Evolutionary conservation across 768 basidiomycete species (phyloP).

Genomic region (Auricularia cornea): DNA sequence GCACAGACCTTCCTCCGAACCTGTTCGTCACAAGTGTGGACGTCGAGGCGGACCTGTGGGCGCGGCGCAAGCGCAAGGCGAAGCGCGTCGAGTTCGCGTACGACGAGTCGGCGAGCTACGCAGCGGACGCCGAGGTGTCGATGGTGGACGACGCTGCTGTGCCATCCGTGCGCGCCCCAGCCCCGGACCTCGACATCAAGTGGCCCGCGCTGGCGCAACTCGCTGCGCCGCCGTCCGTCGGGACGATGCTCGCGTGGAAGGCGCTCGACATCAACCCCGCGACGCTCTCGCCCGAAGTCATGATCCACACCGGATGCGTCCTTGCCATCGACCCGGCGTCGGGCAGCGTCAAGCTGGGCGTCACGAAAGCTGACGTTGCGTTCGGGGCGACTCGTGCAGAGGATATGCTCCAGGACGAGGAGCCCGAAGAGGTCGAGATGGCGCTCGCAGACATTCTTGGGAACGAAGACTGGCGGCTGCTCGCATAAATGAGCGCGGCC

Average conservation of each 20-base stretch:
- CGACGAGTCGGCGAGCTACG: constrained; percentile 15
- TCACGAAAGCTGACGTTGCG: constrained; percentile 16
- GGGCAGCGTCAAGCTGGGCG: constrained; percentile 14
- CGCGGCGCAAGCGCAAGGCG: constrained; percentile 6
- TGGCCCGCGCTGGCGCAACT: not conserved
- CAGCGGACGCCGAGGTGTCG: constrained; percentile 16
- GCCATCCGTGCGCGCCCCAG: not conserved
- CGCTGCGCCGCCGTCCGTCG: not conserved
- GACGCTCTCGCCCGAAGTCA: constrained; percentile 51
- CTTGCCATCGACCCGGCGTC: constrained; percentile 15
- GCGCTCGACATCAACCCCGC: constrained; percentile 51
- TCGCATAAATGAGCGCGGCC: no score
- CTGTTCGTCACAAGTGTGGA: constrained; percentile 68
- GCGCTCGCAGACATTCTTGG: not conserved
- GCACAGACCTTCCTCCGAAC: constrained; percentile 47
- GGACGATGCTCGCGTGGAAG: constrained; percentile 40
- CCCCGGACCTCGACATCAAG: not conserved
- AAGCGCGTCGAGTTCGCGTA: not conserved
- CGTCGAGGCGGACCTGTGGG: constrained; percentile 46
- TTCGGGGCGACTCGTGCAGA: constrained; percentile 19
- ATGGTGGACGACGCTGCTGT: not conserved
- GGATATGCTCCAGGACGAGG: constrained; percentile 15
- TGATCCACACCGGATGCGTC: constrained; percentile 41
- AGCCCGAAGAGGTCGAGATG: constrained; percentile 18
- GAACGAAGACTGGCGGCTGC: not conserved